Evolutionary conservation across 768 basidiomycete species (phyloP), one percentile per base, ranked within the genome.

Genomic region (Lyophyllum decastes): DNA sequence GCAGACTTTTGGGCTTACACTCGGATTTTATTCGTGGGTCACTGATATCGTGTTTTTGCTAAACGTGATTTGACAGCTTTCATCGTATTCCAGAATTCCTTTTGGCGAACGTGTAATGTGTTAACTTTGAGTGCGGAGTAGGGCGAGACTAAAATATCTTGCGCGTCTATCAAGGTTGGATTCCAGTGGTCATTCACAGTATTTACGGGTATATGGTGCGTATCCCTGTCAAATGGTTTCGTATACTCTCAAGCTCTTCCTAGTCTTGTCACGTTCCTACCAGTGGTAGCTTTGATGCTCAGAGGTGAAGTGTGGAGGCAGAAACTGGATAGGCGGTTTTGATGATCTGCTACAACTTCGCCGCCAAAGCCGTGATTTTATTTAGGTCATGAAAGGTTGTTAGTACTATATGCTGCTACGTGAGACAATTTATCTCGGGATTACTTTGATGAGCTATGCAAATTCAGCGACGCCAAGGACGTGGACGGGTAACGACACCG

Each of bases 1-100:
- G 17, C 75, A 76, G 48, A 44, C 69, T 22, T 74, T 75, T 46
- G 75, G 75, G 12, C 64, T 75, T 22, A 74, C 73, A 4, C 62
- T 75, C 4, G 75, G 71, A 7, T 76, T 76, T 58, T 76, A 76
- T 61, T 74, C 74, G 72, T 73, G 54, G 50, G 70, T 16, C 10
- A 45, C 8, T 38, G 19, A n/a, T 45, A 26, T 46, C n/a, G 30
- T 19, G 7, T 14, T 19, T 25, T 22, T 10, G 26, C 35, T 27
- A 26, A 41, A 40, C 22, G 14, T 24, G 1, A 26, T 35, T 33
- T 25, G 24, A 22, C 24, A 8, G 43, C 35, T 7, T 38, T 38
- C 35, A 9, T 17, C 11, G 4, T 38, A 11, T 12, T 52, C 35
- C 44, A 76, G 74, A 5, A 73, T 74, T 22, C 73, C 72, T 24